Base-by-base conservation (phyloP, 352 stramenopile genomes). In the Globisporangium heterothallicum region DNA sequence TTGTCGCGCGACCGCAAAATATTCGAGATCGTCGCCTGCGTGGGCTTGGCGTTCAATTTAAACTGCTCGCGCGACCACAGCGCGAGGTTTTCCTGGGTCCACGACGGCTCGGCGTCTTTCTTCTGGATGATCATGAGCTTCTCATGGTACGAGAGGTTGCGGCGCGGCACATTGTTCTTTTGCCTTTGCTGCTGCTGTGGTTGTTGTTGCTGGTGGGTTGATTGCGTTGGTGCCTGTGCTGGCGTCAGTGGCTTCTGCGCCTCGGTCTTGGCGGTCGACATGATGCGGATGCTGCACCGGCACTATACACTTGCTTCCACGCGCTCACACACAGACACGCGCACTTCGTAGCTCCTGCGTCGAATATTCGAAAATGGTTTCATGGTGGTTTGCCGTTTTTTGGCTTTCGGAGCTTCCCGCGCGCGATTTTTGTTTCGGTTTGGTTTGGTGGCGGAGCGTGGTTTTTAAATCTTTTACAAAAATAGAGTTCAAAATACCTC, bases 1-100 rank as follows among this genome's bases (percentile, higher is more conserved):
- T 74, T 73, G 22, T 79, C 63, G 47, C 72, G 71, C 35, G 50
- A 48, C 35, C 71, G 64, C 48, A 86, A 50, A 24, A 83, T 68
- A 51, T 86, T 84, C 41, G 75, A 86, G 62, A 86, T 83, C 13
- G 75, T 83, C 48, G 72, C 72, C 52, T 84, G 73, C 25, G 71
- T 84, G n/a, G 73, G 76, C 48, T 69, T 72, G 4, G 38, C 67
- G 34, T 59, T 45, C 24, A 84, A 64, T 19, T 59, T 48, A 51
- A 86, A 83, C 53, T 70, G 56, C 50, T 84, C 70, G 45, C 68
- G 73, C 10, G 73, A 66, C 75, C 75, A 86, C 16, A 69, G 52
- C 47, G 68, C 66, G 48, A 84, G 65, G 40, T 66, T 69, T 35
- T 72, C 59, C 54, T 84, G 75, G 42, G 68, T 84, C 73, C 73